Base-by-base conservation (phyloP, 495 filamentous ascomycete species). In the Podospora pseudoanserina region DNA sequence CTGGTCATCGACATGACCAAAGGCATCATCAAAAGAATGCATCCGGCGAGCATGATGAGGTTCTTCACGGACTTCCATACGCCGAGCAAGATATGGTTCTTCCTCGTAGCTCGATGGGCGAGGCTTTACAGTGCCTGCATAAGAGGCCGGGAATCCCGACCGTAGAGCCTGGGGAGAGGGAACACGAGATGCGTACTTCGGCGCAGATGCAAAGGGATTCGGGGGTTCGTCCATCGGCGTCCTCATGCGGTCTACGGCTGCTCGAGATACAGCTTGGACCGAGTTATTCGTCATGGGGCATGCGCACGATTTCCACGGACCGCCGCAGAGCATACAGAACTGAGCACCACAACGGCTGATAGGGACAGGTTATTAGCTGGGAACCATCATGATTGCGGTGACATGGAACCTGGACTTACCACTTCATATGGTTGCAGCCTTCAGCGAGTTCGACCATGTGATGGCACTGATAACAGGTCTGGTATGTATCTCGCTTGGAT, bases 341-440 rank as follows among this genome's bases (percentile, higher is more conserved):
- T 93, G 86, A 26, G 91, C 91, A 62, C 85, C 88, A 74, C 92
- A 94, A 64, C 87, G 90, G 77, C 90, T 89, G 16, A n/a, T 15
- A 0, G n/a, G 30, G 18, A 62, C 67, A 26, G 60, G 65, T 0
- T 30, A 58, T 60, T 63, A 28, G 72, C 76, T 49, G 76, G 69
- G 15, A 34, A 18, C 44, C 54, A 60, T 20, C 53, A 18, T 23
- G 16, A 32, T 44, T 53, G 30, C 16, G n/a, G 55, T 53, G 69
- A 56, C 65, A 18, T 16, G n/a, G 26, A 32, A 78, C 3, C 16
- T 32, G 28, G n/a, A 49, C 88, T 76, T 82, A 89, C 87, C 88
- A 95, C 59, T 88, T 92, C 88, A 94, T 93, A 73, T 93, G 92
- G 77, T 92, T 92, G 75, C 90, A 92, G 61, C 92, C 91, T 73